phyloP scores from a whole-genome alignment of 164 flowering plant species.

The Macadamia tetraphylla region DNA sequence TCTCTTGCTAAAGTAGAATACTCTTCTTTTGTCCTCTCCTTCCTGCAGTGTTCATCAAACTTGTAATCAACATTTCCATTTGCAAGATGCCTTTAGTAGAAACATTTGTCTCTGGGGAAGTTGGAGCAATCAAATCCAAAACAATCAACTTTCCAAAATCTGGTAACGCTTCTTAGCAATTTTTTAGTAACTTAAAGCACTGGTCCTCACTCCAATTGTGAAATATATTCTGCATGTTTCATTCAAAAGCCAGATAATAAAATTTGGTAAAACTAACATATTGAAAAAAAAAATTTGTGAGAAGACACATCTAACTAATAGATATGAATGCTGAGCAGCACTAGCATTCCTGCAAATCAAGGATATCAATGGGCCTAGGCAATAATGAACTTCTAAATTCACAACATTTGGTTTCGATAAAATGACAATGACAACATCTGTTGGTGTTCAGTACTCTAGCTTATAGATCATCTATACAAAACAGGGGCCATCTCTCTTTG shows the following conservation, averaged over 20 bases:
- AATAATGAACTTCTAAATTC: too few species aligned
- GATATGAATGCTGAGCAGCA: too few species aligned
- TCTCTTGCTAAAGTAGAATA: conserved; percentile 14
- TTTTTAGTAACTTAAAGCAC: conserved; percentile 17
- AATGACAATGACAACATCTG: too few species aligned
- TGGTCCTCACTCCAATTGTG: conserved; percentile 20
- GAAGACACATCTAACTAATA: too few species aligned
- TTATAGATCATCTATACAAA: too few species aligned
- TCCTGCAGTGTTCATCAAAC: conserved; percentile 6
- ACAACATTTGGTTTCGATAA: too few species aligned
- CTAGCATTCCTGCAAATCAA: too few species aligned
- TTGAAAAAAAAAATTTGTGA: too few species aligned
- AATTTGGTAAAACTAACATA: neutral
- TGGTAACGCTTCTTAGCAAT: conserved; percentile 13
- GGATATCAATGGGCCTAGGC: too few species aligned
- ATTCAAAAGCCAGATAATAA: neutral
- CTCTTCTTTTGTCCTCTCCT: conserved; percentile 19
- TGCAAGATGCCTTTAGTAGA: neutral
- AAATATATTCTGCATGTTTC: conserved; percentile 14
- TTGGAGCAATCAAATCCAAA: conserved; percentile 5
- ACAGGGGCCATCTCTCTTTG: too few species aligned
- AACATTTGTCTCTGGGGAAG: neutral
- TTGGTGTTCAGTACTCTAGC: too few species aligned
- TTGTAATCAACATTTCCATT: conserved; percentile 10
- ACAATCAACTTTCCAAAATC: conserved; percentile 21